These are phyloP conservation scores for Zygosaccharomyces rouxii DNA, from an alignment of 805 yeast genomes.

Conservation along the genomic window DNA sequence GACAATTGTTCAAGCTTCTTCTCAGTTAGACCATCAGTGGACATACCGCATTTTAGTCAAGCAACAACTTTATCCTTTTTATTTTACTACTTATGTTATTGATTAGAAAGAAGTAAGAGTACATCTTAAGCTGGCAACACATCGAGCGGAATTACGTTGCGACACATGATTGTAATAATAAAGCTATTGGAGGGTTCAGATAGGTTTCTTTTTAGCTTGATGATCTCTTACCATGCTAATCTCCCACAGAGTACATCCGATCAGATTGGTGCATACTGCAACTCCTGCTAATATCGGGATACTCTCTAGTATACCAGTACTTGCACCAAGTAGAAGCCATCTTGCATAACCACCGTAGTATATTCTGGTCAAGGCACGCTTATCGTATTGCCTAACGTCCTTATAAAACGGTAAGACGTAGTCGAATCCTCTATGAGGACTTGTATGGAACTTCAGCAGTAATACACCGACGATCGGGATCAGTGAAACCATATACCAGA, in stretches of 20 bases:
- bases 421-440: conserved; percentile 12
- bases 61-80: background rate
- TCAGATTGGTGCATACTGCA: conserved; percentile 11
- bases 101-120: background rate
- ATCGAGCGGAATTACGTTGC: background rate
- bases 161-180: background rate
- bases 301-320: conserved; percentile 12
- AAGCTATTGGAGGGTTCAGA: background rate
- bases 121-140: background rate
- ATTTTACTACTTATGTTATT: background rate
- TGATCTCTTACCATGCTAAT: background rate
- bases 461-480: conserved; percentile 8
- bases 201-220: background rate
- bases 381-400: conserved; percentile 5
- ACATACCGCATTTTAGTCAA: background rate
- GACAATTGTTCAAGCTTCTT: conserved; percentile 38
- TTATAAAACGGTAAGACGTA: conserved; percentile 12
- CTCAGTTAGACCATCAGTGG: conserved; percentile 32
- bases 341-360: conserved; percentile 10
- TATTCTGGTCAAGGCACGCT: background rate
- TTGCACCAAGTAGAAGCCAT: conserved; percentile 12
- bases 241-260: conserved; percentile 17
- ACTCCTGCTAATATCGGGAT: conserved; percentile 13
- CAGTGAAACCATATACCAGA: conserved; percentile 11
- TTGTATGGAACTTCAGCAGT: conserved; percentile 8